Evolutionary conservation across 106 monocot species (phyloP), one percentile per base, ranked within the genome.

Genomic region (Cymbidium sinense): DNA sequence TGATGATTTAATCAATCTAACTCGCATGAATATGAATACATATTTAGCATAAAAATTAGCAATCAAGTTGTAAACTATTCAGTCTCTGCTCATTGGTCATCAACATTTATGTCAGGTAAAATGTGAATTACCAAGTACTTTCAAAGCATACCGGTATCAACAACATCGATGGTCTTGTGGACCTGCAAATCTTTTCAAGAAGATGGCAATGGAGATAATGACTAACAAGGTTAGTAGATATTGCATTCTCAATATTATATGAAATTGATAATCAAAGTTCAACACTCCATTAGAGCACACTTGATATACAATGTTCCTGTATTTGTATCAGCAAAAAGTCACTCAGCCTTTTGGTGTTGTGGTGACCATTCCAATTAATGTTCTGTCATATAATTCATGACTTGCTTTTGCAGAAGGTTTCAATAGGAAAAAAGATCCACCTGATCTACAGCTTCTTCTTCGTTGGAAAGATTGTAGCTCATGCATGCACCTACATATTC

Each of bases 381-480:
- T 47, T 47, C 13, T 13, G 11, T 15, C 13, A 47, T 47, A 13
- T 47, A 13, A 10, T 47, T 13, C 1, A 13, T 47, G 13, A 58
- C n/a, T 58, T 23, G 21, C 5, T 58, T 58, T 23, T 82, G 83
- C 87, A 90, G 90, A 87, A 83, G 81, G 90, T 90, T 47, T 81
- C 84, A 2, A 2, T 74, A 11, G 80, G 75, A 85, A 85, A 88
- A 84, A 88, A 82, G 23, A 5, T 82, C 18, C 77, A 88, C 76
- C 13, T 89, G 7, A 50, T 86, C 10, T 89, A 82, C 79, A 79
- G 79, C 82, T 89, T 89, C 82, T 89, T 89, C 82, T 86, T 89
- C 39, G 77, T 86, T 0, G 82, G 82, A 28, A 89, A 89, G 79
- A 77, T 89, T 30, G 86, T 82, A 54, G 81, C 86, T 29, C 89